These are phyloP conservation scores for Komagataella pseudopastoris DNA, from an alignment of 805 yeast species.

Conservation along the genomic window DNA sequence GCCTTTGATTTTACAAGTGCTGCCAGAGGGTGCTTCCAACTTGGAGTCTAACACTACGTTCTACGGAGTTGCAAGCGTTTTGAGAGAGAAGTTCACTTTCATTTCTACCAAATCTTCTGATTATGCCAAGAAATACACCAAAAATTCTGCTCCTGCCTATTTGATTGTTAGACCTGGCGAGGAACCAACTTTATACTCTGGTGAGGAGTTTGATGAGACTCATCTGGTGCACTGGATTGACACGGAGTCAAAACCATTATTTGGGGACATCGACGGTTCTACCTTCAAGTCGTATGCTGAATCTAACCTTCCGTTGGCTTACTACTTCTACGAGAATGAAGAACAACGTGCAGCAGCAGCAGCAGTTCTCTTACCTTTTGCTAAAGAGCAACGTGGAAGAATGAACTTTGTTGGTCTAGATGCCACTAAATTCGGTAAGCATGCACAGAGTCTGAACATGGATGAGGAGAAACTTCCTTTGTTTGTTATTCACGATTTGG, in stretches of 20 bases:
- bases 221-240: slow-evolving; percentile 34
- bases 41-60: slow-evolving; percentile 42
- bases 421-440: slow-evolving; percentile 68
- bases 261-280: slow-evolving; percentile 77
- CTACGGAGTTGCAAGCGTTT: slow-evolving; percentile 42
- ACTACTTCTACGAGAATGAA: slow-evolving; percentile 66
- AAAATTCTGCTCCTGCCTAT: slow-evolving; percentile 21
- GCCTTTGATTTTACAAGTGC: slow-evolving; percentile 43
- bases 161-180: slow-evolving; percentile 33
- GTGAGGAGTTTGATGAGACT: slow-evolving; percentile 19
- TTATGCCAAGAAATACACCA: slow-evolving; percentile 20
- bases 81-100: slow-evolving; percentile 55
- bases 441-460: slow-evolving; percentile 77
- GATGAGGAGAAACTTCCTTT: slow-evolving; percentile 71
- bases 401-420: slow-evolving; percentile 83
- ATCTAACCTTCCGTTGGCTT: slow-evolving; percentile 68
- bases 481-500: slow-evolving; percentile 72
- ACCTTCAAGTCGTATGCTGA: slow-evolving; percentile 67
- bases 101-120: slow-evolving; percentile 28
- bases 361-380: slow-evolving; percentile 42
- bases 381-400: slow-evolving; percentile 66
- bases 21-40: slow-evolving; percentile 18
- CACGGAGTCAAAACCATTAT: slow-evolving; percentile 62
- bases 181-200: slow-evolving; percentile 30
- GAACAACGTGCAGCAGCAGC: slow-evolving; percentile 50